Base-by-base conservation (phyloP, 345 rosid species). In the Xanthoceras sorbifolium region DNA sequence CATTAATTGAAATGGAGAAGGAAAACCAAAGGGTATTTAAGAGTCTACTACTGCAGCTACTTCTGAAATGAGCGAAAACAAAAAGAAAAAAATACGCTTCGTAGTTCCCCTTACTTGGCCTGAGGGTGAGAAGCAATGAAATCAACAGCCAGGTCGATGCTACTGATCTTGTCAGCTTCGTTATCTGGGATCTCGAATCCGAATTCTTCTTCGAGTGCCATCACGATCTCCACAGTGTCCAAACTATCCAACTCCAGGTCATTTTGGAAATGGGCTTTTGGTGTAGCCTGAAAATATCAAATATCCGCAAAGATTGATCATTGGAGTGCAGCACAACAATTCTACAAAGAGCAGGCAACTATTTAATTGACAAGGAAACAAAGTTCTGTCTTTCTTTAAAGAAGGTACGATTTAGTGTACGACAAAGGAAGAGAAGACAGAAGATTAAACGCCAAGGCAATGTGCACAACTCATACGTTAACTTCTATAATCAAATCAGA, bases 171-270 rank as follows among this genome's bases (percentile, higher is more conserved):
- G 87, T 92, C 98, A 54, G 98, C 98, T 84, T 95, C 98, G 44
- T 82, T 84, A 72, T 93, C 99, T 22, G 98, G 99, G 54, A 95
- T 95, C 90, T 95, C 99, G 38, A 95, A 92, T 22, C 92, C 89
- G 36, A 95, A 95, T 77, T 95, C 98, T 82, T 95, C 99, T 85
- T 95, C 99, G 0, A 95, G 87, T 44, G 98, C 98, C 99, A 95
- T 95, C 69, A 96, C 99, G 23, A 96, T 76, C 86, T 96, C 99
- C 72, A 93, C 99, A 0, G 86, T n/a, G n/a, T 96, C 99, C 82
- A 96, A 83, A 83, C 98, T 96, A 82, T 96, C 99, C 22, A 96
- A 87, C 11, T 95, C 99, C 7, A 96, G 94, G 81, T 96, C 99
- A 46, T 85, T 92, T 78, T 91, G 92, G 84, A 96, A 96, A 87